Percentiles rank a stretch among this genome's conserved stretches.
Conservation (phyloP, 2,329 filamentous ascomycete species). For the Monosporascus cannonballus region DNA sequence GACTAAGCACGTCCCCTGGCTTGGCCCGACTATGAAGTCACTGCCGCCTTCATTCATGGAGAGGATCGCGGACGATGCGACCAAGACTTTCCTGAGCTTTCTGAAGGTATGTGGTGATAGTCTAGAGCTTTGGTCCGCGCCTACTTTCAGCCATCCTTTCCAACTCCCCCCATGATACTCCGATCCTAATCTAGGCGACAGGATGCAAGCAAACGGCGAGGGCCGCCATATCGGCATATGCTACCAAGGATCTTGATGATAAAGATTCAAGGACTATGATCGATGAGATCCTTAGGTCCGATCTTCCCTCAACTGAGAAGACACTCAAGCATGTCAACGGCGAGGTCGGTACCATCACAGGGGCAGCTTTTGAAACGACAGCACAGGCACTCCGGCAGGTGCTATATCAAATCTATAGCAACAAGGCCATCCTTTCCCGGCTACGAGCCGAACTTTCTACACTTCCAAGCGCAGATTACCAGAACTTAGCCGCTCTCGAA, state of each 20-base stretch:
- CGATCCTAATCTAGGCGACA: too few relatives aligned
- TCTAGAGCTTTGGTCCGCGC: too few relatives aligned
- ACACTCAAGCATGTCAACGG: not conserved
- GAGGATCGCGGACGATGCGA: not conserved
- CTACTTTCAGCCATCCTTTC: too few relatives aligned
- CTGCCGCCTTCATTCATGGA: not conserved
- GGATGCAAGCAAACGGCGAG: too few relatives aligned
- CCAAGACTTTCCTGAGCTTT: too few relatives aligned
- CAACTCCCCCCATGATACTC: too few relatives aligned
- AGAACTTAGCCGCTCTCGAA: not conserved
- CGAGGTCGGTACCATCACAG: not conserved
- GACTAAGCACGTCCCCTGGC: slow-evolving; percentile 3
- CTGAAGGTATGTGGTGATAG: too few relatives aligned
- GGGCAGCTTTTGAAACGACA: not conserved
- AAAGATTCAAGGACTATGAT: too few relatives aligned
- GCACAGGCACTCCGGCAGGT: not conserved
- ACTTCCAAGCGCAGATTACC: not conserved
- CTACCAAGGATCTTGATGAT: too few relatives aligned
- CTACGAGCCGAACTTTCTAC: not conserved
- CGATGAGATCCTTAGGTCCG: not conserved
- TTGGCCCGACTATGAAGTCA: not conserved
- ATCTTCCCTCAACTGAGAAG: not conserved
- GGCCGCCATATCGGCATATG: too few relatives aligned
- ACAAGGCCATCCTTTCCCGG: not conserved
- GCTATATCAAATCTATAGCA: not conserved